phyloP scores from a whole-genome alignment of 371 early-diverging fungal species.

The Zychaea mexicana region DNA sequence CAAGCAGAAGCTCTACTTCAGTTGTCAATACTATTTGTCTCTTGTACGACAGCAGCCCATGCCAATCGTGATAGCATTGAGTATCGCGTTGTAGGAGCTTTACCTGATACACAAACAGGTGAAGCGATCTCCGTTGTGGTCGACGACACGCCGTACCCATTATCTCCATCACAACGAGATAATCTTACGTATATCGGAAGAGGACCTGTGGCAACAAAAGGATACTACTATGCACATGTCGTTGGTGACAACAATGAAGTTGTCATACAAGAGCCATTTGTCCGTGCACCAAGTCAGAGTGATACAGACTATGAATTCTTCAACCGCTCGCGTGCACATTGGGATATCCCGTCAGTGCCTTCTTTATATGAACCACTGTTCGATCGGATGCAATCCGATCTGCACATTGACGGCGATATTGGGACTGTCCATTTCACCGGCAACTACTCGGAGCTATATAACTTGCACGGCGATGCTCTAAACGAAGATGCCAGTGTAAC shows the following conservation, averaged over 20 bases:
- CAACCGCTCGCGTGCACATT: constrained; percentile 14
- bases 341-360: constrained; percentile 7
- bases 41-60: too few species aligned
- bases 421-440: constrained; percentile 18
- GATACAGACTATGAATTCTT: constrained; percentile 22
- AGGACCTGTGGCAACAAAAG: constrained; percentile 18
- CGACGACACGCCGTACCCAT: constrained; percentile 8
- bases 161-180: background rate
- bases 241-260: background rate
- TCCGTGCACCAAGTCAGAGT: background rate
- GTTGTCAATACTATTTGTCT: too few species aligned
- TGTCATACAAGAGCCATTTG: constrained; percentile 9
- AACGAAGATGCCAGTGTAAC: constrained; percentile 3
- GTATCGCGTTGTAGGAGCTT: background rate
- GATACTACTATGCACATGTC: constrained; percentile 7
- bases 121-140: constrained; percentile 14
- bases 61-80: too few species aligned
- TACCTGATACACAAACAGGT: background rate
- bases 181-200: constrained; percentile 10
- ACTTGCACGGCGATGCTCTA: constrained; percentile 5
- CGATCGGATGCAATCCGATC: constrained; percentile 12
- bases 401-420: constrained; percentile 22
- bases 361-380: constrained; percentile 12
- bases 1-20: too few species aligned
- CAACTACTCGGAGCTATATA: constrained; percentile 4